phyloP scores from a whole-genome alignment of 129 eudicot species.

The Flaveria linearis region DNA sequence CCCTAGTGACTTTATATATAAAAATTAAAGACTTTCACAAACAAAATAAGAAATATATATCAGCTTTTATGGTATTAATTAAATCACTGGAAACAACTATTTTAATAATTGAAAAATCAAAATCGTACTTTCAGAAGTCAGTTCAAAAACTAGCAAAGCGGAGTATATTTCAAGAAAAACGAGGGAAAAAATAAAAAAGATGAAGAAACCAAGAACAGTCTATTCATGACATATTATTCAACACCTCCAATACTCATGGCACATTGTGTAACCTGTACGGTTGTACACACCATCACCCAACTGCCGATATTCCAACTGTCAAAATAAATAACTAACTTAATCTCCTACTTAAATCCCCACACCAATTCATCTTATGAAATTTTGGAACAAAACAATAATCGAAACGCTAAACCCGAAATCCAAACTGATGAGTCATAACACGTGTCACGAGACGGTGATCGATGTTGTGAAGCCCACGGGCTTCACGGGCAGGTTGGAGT shows the following conservation, averaged over 20 bases:
- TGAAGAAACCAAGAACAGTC: conserved; percentile 7
- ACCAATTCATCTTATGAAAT: neutral
- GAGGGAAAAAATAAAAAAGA: neutral
- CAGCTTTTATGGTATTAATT: no score
- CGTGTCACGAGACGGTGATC: neutral
- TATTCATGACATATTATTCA: neutral
- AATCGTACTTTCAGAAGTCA: neutral
- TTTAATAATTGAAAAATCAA: neutral
- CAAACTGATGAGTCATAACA: neutral
- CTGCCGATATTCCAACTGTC: conserved; percentile 2
- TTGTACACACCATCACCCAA: neutral
- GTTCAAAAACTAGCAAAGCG: neutral
- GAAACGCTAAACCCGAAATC: neutral
- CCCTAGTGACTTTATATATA: no score
- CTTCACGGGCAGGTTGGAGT: conserved; percentile 4
- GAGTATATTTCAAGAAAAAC: neutral
- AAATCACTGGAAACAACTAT: no score
- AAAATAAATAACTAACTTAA: neutral
- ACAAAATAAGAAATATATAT: no score
- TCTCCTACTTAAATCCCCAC: no score
- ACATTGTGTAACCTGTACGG: conserved; percentile 8
- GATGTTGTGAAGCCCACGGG: neutral
- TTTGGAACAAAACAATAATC: neutral
- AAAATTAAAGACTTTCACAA: no score
- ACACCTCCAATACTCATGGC: neutral